phyloP scores from a whole-genome alignment of 805 yeast species.

The Suhomyces kilbournensis region DNA sequence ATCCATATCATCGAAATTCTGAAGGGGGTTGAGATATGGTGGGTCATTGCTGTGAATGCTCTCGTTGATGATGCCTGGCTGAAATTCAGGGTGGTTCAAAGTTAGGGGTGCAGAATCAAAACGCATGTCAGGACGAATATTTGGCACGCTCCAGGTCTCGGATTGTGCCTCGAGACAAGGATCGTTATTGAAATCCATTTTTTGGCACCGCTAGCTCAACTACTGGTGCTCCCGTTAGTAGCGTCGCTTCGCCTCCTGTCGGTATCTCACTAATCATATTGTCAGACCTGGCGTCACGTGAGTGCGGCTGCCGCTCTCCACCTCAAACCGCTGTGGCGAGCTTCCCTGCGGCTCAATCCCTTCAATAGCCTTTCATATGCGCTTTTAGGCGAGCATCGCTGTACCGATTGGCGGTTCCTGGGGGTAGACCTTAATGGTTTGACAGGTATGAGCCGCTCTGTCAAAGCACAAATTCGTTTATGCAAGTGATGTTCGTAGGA shows the following conservation, averaged over 20 bases:
- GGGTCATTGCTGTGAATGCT: background rate
- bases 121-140: background rate
- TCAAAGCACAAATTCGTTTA: background rate
- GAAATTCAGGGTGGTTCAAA: background rate
- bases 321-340: background rate
- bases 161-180: background rate
- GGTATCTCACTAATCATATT: background rate
- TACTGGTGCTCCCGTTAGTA: background rate
- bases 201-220: background rate
- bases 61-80: background rate
- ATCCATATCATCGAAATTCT: background rate
- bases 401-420: background rate
- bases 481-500: background rate
- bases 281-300: background rate
- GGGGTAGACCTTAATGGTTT: background rate
- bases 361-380: background rate
- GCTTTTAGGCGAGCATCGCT: background rate
- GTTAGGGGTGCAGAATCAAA: background rate
- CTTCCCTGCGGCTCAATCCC: background rate
- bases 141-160: background rate
- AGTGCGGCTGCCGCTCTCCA: background rate
- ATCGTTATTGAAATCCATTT: background rate
- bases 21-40: background rate
- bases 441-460: constrained; percentile 3
- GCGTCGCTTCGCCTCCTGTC: background rate